Base-by-base conservation (phyloP, 2,329 filamentous ascomycete genomes). In the Verticillium nonalfalfae region DNA sequence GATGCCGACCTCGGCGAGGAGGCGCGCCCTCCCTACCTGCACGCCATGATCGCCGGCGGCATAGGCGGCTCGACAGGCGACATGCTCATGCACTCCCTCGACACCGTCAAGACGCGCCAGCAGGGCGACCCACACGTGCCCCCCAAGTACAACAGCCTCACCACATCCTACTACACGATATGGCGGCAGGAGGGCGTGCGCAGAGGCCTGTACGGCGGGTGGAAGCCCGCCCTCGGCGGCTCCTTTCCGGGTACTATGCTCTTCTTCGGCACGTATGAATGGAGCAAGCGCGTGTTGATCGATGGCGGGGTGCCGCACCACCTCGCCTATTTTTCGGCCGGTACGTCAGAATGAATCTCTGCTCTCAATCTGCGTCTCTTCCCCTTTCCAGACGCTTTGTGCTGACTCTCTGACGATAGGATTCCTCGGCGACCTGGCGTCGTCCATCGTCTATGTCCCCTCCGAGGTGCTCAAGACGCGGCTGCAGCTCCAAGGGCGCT, bases 401-500 rank as follows among this genome's bases (percentile, higher is more conserved):
- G 38, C 57, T 58, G 15, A 58, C 39, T 31, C 14, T 18, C 21
- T n/a, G 18, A 14, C 35, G 31, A 3, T 45, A 93, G 91, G 94
- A n/a, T 93, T 98, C 68, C 73, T 97, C 63, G 95, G 94, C 64
- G 95, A 99, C 72, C 82, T 97, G 26, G 94, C 91, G 55, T 94
- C 95, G 1, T 97, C 93, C 0, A 83, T 97, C 63, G 85, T 97
- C 63, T 99, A 99, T 72, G 96, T 99, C 4, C 96, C 95, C 4
- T 97, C 94, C 13, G 96, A 99, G 76, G 95, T 99, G 5, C 83
- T 99, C 67, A 99, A 99, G 76, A 99, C 95, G n/a, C 88, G 95
- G 31, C 80, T 98, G 57, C 95, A 99, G 73, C 84, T 99, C 6
- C 95, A 99, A 74, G 96, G 95, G 58, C 90, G 91, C 63, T 90